phyloP scores from a whole-genome alignment of 1,284 basidiomycete genomes.

The Trichosporon asahii region DNA sequence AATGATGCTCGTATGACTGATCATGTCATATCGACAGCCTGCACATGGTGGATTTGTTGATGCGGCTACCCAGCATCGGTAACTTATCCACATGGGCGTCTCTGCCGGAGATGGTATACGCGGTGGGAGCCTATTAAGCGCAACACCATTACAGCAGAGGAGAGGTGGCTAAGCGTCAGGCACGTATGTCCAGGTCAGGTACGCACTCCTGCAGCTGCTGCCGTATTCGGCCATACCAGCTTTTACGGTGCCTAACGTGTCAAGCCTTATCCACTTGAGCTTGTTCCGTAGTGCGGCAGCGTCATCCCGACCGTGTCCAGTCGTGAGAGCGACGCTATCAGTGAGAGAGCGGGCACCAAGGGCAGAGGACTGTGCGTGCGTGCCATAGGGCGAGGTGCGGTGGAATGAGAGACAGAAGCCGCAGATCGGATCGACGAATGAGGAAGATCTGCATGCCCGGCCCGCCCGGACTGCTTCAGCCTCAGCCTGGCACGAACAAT shows the following conservation, averaged over 20 bases:
- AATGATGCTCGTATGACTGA: neutral
- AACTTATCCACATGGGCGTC: neutral
- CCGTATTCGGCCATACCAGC: neutral
- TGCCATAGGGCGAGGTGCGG: neutral
- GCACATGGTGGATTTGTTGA: too few species aligned
- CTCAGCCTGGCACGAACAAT: neutral
- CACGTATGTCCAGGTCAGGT: neutral
- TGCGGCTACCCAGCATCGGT: neutral
- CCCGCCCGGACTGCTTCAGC: neutral
- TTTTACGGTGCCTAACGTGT: neutral
- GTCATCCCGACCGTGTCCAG: neutral
- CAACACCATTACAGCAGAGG: too few species aligned
- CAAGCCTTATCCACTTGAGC: neutral
- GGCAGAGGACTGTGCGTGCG: neutral
- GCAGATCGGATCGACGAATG: neutral
- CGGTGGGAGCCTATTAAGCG: neutral
- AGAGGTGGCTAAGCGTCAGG: neutral
- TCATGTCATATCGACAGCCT: neutral
- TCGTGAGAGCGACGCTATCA: neutral
- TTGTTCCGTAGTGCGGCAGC: neutral
- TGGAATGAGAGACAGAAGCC: neutral
- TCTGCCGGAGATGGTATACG: too few species aligned
- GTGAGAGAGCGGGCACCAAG: too few species aligned
- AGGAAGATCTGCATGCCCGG: neutral
- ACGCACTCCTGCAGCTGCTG: neutral